Conservation (phyloP, 108 stramenopile genomes). For the Cyclotella sp. region DNA sequence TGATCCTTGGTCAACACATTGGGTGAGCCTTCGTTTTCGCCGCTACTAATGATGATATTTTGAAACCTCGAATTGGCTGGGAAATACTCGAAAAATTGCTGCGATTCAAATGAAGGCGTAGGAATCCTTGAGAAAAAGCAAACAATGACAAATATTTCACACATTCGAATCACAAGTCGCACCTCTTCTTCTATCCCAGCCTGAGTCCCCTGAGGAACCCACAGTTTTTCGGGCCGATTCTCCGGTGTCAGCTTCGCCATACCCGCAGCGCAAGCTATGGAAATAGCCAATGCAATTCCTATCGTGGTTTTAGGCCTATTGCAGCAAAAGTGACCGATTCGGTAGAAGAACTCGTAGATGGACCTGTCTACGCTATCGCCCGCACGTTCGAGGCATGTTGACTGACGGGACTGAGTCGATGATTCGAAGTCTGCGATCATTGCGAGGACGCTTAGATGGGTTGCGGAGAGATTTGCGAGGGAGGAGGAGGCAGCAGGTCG, state of each 20-base stretch:
- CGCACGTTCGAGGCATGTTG: conserved; percentile 35
- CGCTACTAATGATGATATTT: conserved; percentile 43
- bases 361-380: conserved; percentile 53
- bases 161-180: conserved; percentile 1
- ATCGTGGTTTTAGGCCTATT: conserved; percentile 60
- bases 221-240: conserved; percentile 65
- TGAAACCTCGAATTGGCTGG: conserved; percentile 52
- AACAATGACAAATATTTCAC: not conserved
- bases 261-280: conserved; percentile 57
- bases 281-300: conserved; percentile 40
- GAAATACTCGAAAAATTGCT: conserved; percentile 50
- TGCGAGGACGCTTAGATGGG: no score
- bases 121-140: not conserved
- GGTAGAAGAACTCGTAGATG: conserved; percentile 54
- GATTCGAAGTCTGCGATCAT: no score
- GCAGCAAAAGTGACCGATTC: conserved; percentile 55
- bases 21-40: not conserved
- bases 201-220: conserved; percentile 71
- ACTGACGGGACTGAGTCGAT: no score
- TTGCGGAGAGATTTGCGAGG: no score
- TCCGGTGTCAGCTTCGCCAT: conserved; percentile 62
- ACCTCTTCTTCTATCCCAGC: conserved; percentile 56
- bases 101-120: not conserved
- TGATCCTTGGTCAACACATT: conserved; percentile 67
- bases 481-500: no score